Percentiles rank a stretch among this genome's conserved stretches.
These are phyloP conservation scores for Candida nonsorbophila DNA, from an alignment of 805 yeast species.

Conservation along the genomic window DNA sequence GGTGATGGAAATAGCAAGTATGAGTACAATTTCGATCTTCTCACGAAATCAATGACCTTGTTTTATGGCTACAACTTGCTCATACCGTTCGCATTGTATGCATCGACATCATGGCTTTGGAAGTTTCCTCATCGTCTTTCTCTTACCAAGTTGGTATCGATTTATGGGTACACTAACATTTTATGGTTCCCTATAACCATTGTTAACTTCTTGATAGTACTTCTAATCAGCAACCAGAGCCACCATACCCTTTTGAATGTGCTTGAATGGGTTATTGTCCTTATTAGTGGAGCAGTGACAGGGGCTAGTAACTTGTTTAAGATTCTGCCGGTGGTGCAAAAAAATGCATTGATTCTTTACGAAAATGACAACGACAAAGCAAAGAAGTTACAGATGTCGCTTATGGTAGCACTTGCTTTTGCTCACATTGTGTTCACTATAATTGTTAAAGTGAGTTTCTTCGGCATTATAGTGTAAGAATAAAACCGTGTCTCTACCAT, in stretches of 20 bases:
- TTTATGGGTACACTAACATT: slow-evolving; percentile 81
- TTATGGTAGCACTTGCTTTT: slow-evolving; percentile 37
- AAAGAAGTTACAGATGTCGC: slow-evolving; percentile 24
- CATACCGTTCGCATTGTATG: slow-evolving; percentile 55
- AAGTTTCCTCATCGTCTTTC: slow-evolving; percentile 47
- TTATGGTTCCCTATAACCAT: slow-evolving; percentile 84
- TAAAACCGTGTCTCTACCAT: background rate
- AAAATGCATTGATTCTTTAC: slow-evolving; percentile 26
- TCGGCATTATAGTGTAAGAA: slow-evolving; percentile 29
- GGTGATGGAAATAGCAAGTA: slow-evolving; percentile 40
- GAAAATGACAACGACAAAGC: slow-evolving; percentile 24
- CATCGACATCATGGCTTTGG: slow-evolving; percentile 46
- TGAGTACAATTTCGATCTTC: slow-evolving; percentile 53
- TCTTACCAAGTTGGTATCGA: slow-evolving; percentile 57
- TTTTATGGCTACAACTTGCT: slow-evolving; percentile 73
- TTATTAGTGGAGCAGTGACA: slow-evolving; percentile 55
- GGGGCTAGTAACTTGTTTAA: slow-evolving; percentile 51
- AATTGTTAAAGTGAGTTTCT: slow-evolving; percentile 62
- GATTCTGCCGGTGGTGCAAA: slow-evolving; percentile 32
- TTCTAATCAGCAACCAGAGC: slow-evolving; percentile 33
- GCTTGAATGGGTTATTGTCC: slow-evolving; percentile 61
- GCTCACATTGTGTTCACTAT: slow-evolving; percentile 57
- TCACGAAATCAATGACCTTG: slow-evolving; percentile 63
- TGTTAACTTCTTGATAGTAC: slow-evolving; percentile 51
- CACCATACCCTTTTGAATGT: slow-evolving; percentile 37